Conservation (phyloP, 192 early-diverging fungal genomes). For the Coemansia sp. region DNA sequence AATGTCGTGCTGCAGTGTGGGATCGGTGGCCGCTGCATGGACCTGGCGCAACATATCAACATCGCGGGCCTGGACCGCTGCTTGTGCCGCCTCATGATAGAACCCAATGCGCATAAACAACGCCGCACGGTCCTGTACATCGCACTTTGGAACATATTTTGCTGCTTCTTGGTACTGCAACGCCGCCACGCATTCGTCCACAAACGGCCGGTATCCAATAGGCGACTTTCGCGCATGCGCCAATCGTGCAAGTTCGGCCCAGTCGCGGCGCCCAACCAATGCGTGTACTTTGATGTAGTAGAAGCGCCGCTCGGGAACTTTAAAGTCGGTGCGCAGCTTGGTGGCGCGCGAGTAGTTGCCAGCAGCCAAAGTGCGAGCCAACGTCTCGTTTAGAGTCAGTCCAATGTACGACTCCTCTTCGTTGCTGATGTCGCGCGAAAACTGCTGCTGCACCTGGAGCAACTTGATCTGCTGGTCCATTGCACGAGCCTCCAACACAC, state of each 20-base stretch:
- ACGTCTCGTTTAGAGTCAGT: conserved; percentile 79
- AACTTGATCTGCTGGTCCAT: conserved; percentile 61
- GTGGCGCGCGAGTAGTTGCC: conserved; percentile 70
- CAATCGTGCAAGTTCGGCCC: conserved; percentile 82
- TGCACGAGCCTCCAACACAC: conserved; percentile 71
- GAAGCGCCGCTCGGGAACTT: conserved; percentile 81
- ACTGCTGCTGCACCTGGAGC: conserved; percentile 66
- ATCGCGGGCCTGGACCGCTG: conserved; percentile 64
- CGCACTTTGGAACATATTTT: conserved; percentile 75
- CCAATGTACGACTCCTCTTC: conserved; percentile 56
- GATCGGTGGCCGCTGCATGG: conserved; percentile 16
- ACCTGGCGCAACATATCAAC: conserved; percentile 61
- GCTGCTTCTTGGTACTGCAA: conserved; percentile 72
- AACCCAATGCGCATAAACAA: conserved; percentile 73
- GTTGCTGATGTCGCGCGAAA: conserved; percentile 65
- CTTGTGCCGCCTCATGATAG: conserved; percentile 70
- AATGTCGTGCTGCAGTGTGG: conserved; percentile 35
- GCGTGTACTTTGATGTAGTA: conserved; percentile 89
- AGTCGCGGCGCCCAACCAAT: conserved; percentile 77
- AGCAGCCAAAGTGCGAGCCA: conserved; percentile 72
- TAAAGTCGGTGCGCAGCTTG: conserved; percentile 82
- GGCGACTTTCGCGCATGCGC: conserved; percentile 75
- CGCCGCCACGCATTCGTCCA: conserved; percentile 76
- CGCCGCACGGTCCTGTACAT: conserved; percentile 57
- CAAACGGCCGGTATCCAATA: conserved; percentile 78